Evolutionary conservation across 2,329 filamentous ascomycete species (phyloP).

Genomic region (Didymella lethalis): DNA sequence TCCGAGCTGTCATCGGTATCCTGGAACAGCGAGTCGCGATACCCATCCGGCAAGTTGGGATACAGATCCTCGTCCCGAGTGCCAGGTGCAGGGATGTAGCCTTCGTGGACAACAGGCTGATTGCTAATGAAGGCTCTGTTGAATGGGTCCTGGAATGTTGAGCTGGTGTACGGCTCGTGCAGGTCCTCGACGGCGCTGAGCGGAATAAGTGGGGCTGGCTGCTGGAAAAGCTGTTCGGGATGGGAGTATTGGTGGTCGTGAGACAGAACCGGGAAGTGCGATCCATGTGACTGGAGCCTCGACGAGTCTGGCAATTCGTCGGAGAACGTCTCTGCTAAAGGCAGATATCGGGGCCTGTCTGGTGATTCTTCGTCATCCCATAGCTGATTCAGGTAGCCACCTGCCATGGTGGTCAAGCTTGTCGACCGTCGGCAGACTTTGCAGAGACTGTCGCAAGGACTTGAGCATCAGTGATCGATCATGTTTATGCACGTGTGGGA

Average conservation of each 20-base stretch:
- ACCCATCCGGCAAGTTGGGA: slow-evolving; percentile 29
- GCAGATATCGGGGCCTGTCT: slow-evolving; percentile 31
- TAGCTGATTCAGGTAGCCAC: slow-evolving; percentile 30
- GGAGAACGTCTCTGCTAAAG: slow-evolving; percentile 32
- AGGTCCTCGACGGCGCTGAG: slow-evolving; percentile 35
- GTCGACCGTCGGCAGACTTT: slow-evolving; percentile 18
- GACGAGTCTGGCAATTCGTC: slow-evolving; percentile 24
- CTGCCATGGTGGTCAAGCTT: slow-evolving; percentile 30
- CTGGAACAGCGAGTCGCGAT: slow-evolving; percentile 32
- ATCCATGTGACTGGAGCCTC: slow-evolving; percentile 15
- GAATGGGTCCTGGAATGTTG: slow-evolving; percentile 33
- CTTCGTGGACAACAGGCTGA: slow-evolving; percentile 50
- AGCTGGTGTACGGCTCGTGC: slow-evolving; percentile 25
- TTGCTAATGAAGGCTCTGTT: slow-evolving; percentile 34
- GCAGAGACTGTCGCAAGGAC: not conserved
- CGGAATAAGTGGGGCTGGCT: slow-evolving; percentile 32
- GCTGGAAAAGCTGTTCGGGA: slow-evolving; percentile 31
- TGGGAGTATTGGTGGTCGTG: slow-evolving; percentile 27
- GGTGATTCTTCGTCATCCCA: slow-evolving; percentile 32
- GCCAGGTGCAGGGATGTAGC: slow-evolving; percentile 50
- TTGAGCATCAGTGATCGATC: slow-evolving; percentile 30
- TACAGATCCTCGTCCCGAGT: slow-evolving; percentile 47
- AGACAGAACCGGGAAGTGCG: slow-evolving; percentile 26
- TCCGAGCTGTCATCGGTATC: slow-evolving; percentile 40
- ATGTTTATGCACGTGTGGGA: slow-evolving; percentile 18